A percentile compares a stretch with the other conserved stretches of the same genome.
Evolutionary conservation across 352 stramenopile species (phyloP).

Genomic region (Globisporangium mamillatum): DNA sequence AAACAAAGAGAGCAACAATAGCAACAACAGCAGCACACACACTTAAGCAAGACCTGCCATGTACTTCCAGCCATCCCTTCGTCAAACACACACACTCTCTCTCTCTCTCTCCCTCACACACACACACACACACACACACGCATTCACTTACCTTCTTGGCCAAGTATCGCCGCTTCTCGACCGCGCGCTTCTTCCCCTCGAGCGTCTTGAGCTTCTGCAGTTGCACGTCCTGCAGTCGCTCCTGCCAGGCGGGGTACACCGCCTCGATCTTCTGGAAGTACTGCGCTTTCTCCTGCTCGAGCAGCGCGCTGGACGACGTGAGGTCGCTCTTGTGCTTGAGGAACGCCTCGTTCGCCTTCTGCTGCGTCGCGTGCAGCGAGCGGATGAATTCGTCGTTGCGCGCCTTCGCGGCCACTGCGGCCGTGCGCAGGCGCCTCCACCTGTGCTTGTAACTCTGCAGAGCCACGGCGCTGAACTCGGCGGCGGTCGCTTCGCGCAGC

Average conservation of each 20-base stretch:
- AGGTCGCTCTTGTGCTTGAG: constrained; percentile 39
- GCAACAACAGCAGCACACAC: background rate
- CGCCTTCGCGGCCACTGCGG: constrained; percentile 39
- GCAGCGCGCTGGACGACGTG: constrained; percentile 31
- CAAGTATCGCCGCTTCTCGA: constrained; percentile 64
- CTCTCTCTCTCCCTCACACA: no score
- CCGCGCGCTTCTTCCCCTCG: constrained; percentile 68
- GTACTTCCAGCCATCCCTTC: background rate
- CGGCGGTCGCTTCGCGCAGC: constrained; percentile 67
- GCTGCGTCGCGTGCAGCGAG: constrained; percentile 46
- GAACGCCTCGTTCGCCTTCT: constrained; percentile 46
- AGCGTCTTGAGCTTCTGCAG: constrained; percentile 58
- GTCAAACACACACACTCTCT: background rate
- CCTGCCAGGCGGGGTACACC: constrained; percentile 72
- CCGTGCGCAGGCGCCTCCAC: constrained; percentile 47
- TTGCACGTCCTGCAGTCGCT: constrained; percentile 49
- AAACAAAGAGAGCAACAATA: background rate
- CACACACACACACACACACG: no score
- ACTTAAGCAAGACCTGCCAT: background rate
- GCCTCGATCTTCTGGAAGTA: constrained; percentile 65
- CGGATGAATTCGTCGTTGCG: constrained; percentile 69
- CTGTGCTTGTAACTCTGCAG: constrained; percentile 65
- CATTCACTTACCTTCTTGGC: constrained; percentile 60
- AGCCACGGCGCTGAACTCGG: constrained; percentile 70
- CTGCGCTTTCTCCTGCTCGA: constrained; percentile 58